A percentile compares a stretch with the other conserved stretches of the same genome.
These are phyloP conservation scores for Zasmidium angulare DNA, from an alignment of 2,329 filamentous ascomycete species.

Conservation along the genomic window DNA sequence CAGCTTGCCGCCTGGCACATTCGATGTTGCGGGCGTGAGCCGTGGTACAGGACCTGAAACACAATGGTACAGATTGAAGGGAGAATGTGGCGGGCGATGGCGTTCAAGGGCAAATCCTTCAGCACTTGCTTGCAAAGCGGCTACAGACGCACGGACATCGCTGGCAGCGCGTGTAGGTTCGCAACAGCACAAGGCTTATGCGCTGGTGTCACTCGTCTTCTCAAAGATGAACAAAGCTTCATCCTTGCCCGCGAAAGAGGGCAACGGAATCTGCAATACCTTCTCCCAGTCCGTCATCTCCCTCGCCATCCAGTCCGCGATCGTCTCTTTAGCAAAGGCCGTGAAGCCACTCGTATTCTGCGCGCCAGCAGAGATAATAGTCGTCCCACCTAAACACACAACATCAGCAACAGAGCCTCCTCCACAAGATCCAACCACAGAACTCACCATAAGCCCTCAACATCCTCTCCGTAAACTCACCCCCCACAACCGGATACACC, in stretches of 20 bases:
- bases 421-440: neutral
- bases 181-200: too few relatives aligned
- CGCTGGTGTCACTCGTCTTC: conserved; percentile 19
- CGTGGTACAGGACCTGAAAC: too few relatives aligned
- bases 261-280: conserved; percentile 64
- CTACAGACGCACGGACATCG: too few relatives aligned
- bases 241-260: conserved; percentile 75
- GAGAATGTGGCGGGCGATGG: too few relatives aligned
- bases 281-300: conserved; percentile 59
- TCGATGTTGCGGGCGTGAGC: too few relatives aligned
- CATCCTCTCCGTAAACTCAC: conserved; percentile 64
- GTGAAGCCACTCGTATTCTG: conserved; percentile 76
- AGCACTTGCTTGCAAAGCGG: too few relatives aligned
- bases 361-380: conserved; percentile 70
- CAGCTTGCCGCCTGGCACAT: too few relatives aligned
- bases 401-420: neutral
- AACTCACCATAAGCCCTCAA: conserved; percentile 56
- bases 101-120: too few relatives aligned
- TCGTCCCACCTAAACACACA: conserved; percentile 50
- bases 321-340: conserved; percentile 61
- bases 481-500: conserved; percentile 71
- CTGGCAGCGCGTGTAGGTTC: too few relatives aligned
- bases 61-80: too few relatives aligned
- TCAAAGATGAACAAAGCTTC: conserved; percentile 70
- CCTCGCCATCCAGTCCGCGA: conserved; percentile 65